Conservation (phyloP, 1,139 yeast species). For the Candida sanyaensis region DNA sequence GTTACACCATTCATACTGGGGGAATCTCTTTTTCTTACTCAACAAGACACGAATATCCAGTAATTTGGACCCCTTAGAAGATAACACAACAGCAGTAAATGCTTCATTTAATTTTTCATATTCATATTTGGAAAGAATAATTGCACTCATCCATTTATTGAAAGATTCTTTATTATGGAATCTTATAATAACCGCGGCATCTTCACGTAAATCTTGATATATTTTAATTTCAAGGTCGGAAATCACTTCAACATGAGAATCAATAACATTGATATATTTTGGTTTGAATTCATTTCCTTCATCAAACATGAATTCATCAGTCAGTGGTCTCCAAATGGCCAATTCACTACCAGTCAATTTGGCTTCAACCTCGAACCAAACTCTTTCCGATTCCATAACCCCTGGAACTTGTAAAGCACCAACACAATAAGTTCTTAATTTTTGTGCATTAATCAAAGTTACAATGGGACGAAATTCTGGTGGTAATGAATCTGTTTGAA, state of each 20-base stretch:
- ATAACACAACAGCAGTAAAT: conserved; percentile 56
- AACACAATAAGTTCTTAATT: conserved; percentile 37
- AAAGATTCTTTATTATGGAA: conserved; percentile 35
- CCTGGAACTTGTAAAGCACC: conserved; percentile 31
- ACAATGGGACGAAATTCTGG: conserved; percentile 44
- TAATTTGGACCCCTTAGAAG: conserved; percentile 54
- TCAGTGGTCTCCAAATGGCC: conserved; percentile 46
- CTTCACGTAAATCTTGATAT: conserved; percentile 39
- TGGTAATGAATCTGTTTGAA: conserved; percentile 31
- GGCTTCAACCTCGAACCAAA: conserved; percentile 44
- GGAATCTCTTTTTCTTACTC: conserved; percentile 45
- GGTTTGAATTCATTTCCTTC: conserved; percentile 38
- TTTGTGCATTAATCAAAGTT: conserved; percentile 44
- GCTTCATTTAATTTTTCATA: conserved; percentile 54
- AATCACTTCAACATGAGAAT: conserved; percentile 35
- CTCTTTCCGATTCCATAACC: conserved; percentile 14
- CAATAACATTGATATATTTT: conserved; percentile 51
- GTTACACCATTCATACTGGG: conserved; percentile 58
- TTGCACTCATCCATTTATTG: conserved; percentile 46
- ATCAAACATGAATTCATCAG: conserved; percentile 22
- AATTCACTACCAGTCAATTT: conserved; percentile 55
- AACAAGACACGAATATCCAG: conserved; percentile 56
- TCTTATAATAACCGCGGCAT: conserved; percentile 33
- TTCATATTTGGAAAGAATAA: conserved; percentile 51
- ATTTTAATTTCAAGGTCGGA: conserved; percentile 31